phyloP scores from a whole-genome alignment of 257 asterid genomes.

The Penstemon eatonii region DNA sequence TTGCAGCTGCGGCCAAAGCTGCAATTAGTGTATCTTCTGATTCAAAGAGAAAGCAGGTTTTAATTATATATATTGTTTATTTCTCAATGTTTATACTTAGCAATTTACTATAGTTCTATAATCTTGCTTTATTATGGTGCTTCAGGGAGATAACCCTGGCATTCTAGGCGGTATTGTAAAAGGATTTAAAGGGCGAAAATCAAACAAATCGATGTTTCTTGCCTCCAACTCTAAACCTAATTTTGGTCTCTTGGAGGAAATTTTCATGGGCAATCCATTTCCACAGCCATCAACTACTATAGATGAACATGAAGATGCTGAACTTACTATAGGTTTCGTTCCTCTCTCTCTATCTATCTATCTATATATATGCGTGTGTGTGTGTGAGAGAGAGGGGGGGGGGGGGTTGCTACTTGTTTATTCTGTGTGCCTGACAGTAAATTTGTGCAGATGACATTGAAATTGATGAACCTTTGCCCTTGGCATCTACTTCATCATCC shows the following conservation, averaged over 20 bases:
- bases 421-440: conserved; percentile 29
- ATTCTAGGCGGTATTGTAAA: conserved; percentile 63
- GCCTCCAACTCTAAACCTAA: conserved; percentile 38
- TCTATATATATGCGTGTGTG: not conserved
- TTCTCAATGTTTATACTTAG: conserved; percentile 31
- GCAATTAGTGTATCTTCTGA: conserved; percentile 57
- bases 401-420: conserved; percentile 5
- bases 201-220: conserved; percentile 35
- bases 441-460: conserved; percentile 69
- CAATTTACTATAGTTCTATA: conserved; percentile 18
- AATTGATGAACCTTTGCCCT: conserved; percentile 69
- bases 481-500: conserved; percentile 48
- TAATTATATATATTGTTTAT: conserved; percentile 7
- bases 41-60: conserved; percentile 70
- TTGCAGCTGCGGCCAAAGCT: conserved; percentile 79
- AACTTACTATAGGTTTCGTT: conserved; percentile 70
- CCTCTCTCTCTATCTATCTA: not conserved
- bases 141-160: conserved; percentile 62
- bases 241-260: conserved; percentile 58
- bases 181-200: conserved; percentile 63
- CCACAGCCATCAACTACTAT: conserved; percentile 38
- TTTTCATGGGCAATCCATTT: conserved; percentile 53
- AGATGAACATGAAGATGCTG: conserved; percentile 47
- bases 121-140: conserved; percentile 32
- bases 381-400: too few species aligned